Evolutionary conservation across 768 basidiomycete genomes (phyloP), one percentile per base, ranked within the genome.

Genomic region (Phlegmacium glaucopus): DNA sequence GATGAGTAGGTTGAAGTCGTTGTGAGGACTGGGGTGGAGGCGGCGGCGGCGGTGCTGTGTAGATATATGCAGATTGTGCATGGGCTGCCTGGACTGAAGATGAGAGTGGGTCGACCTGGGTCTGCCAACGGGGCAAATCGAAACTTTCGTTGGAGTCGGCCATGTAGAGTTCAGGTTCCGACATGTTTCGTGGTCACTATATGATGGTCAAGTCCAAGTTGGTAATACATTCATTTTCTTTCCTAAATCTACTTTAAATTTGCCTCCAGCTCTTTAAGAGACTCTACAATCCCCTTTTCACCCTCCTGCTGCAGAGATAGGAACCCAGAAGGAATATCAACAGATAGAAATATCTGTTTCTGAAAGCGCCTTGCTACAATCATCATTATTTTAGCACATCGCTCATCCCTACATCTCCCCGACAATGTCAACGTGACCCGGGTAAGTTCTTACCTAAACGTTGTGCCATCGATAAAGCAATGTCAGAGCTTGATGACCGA

Each of bases 71-170:
- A 10, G 82, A 69, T 35, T 64, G 79, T 30, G 69, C 80, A 67
- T 84, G 82, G 0, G 81, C 77, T 17, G 82, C 48, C 57, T 66
- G 56, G 45, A 66, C 56, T 30, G 69, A 53, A 75, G 78, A 57
- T 59, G 69, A 52, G 64, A 73, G 49, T 77, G 74, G 52, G 81
- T 93, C 61, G 68, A 74, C 56, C 81, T 75, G 65, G 75, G 83
- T 54, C 74, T 69, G 83, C 85, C 78, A 80, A 80, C 79, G 57
- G 76, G 83, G 76, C 79, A 97, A 58, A 70, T 88, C 87, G 70
- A 87, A 90, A 71, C 80, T 81, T 73, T 89, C 86, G 82, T 87
- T 86, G 60, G 82, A 68, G 72, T 79, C 80, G 70, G 76, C 73
- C 75, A 87, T 86, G 79, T 83, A 85, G 50, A 83, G 76, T 72